Evolutionary conservation across 164 flowering plant species (phyloP), one percentile per base, ranked within the genome.

Genomic region (Nelumbo lutea): DNA sequence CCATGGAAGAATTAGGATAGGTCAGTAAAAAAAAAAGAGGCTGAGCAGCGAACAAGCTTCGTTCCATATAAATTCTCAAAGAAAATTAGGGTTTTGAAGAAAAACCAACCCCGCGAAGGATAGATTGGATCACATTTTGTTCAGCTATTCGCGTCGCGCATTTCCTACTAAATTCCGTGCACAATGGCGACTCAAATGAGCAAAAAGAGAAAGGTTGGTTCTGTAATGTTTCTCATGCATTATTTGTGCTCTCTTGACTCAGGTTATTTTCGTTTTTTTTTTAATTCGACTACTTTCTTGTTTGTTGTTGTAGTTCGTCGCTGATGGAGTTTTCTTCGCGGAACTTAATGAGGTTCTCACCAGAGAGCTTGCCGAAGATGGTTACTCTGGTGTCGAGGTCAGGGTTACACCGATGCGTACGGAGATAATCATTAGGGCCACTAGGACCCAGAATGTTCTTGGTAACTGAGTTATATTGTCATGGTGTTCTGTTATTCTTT

Each of bases 361-460:
- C 13, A 77, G 91, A 65, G 91, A 87, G 79, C 88, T 87, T 1
- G 89, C 89, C 1, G 90, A 86, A 70, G 92, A 86, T 67, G 92
- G 88, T 1, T 88, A 86, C 81, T 88, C 88, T 7, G 92, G 92
- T 8, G 92, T 84, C 1, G 92, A 86, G 62, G 90, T 86, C 66
- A 73, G 92, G 72, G 92, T 88, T 50, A 88, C 92, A 14, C 90
- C 92, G 8, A 82, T 84, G 88, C 73, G 88, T 3, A 88, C 92
- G 6, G 93, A 88, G 81, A 88, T 86, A 79, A 83, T 88, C 75
- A 86, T 88, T 76, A 74, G 90, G 3, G 93, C 90, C 40, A 85
- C 89, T 8, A 79, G 90, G 2, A 83, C 87, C 15, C 86, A 86
- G 68, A 86, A 86, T n/a, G 88, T 87, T 27, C 83, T 87, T 2